Evolutionary conservation across 2,329 filamentous ascomycete species (phyloP), one percentile per base, ranked within the genome.

Genomic region (Alternaria triticina): DNA sequence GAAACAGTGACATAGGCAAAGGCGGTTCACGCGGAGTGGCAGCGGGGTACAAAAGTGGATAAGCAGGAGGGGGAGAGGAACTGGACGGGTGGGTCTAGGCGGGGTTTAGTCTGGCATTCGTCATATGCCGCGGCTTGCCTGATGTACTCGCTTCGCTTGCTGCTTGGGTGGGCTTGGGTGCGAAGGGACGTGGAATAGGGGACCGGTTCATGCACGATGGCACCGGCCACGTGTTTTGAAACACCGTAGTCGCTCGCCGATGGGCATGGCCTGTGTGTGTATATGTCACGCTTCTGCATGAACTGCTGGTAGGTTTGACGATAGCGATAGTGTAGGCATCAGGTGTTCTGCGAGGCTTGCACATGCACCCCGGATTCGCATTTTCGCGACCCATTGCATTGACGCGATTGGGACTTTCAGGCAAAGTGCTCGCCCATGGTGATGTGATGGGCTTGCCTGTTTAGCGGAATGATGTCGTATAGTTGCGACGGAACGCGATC

Each of bases 151-250:
- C 45, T 57, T 61, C 52, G 52, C 33, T 61, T 57, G 54, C 49
- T 25, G 56, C 23, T 52, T 59, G 57, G 33, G 33, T 36, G 28
- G 13, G 33, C 36, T 61, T 23, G 33, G 47, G 27, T 46, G 47
- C 54, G 40, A 25, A 27, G 23, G 17, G 13, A 36, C 17, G 47
- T 25, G 33, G 44, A 49, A 36, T 40, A 36, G 49, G 28, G 52
- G 52, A 54, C 52, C 57, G 55, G 55, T 54, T 59, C 60, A 62
- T 62, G 60, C 60, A 59, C 49, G 43, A 30, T 46, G 17, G 60
- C 60, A 62, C 60, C 56, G 60, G 60, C 60, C 60, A 62, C 23
- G 60, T 54, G 60, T 62, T 62, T 62, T 43, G 60, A 62, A 62
- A 62, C 60, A 60, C 57, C 40, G 28, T 46, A 33, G 44, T 47